Evolutionary conservation across 2,329 filamentous ascomycete species (phyloP), one percentile per base, ranked within the genome.

Genomic region (Aspergillus neotritici): DNA sequence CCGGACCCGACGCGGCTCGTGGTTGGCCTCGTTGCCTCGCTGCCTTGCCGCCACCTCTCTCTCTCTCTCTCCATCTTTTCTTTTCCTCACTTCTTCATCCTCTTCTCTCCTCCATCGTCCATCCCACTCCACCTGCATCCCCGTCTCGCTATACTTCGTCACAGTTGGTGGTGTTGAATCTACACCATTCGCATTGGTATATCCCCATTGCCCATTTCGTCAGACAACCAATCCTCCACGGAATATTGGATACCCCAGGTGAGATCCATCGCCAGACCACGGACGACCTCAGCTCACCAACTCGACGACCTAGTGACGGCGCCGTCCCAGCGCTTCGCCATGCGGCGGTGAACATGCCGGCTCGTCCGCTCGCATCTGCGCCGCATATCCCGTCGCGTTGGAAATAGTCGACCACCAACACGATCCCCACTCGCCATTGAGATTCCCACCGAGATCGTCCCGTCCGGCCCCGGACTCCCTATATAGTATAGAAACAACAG

Each of bases 1-100:
- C 13, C 31, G 28, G 28, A 40, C 28, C 16, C 37, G 28, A 12
- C 32, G 37, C 15, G 33, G 33, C 37, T 40, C 13, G n/a, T 4
- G 17, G n/a, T 15, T 11, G 14, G 21, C 17, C 16, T 15, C n/a
- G 28, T 31, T 39, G 29, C 12, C n/a, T 25, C 17, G 37, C 29
- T 9, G 13, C 15, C 33, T 29, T 46, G 43, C 43, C 43, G 44
- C 40, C 34, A 36, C 31, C 31, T 39, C 43, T 37, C 34, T 13
- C 39, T 41, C 33, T 38, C 25, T 28, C 1, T 34, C 38, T 6
- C 30, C 40, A 36, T 43, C 36, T 36, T 43, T 50, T 40, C 28
- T 41, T 44, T 37, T 38, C 31, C 17, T 33, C 21, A 21, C 38
- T 31, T 31, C 17, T 41, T 25, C 34, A 29, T 36, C 38, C 34